Evolutionary conservation across 306 rosid species (phyloP).

Genomic region (apple (Malus domestica)): DNA sequence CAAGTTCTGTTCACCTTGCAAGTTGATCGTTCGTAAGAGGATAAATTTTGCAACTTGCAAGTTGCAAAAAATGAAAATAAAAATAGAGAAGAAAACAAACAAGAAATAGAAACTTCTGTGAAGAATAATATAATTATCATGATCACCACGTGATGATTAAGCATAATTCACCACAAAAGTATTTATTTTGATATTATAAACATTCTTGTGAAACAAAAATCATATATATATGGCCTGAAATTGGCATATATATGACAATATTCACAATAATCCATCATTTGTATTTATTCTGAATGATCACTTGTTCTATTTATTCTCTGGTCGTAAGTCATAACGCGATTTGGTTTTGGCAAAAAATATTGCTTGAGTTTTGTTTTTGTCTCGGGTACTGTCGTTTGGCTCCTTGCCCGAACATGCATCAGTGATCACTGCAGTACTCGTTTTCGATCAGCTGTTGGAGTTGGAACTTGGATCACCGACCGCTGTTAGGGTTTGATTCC

Average conservation of each 20-base stretch:
- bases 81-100: not conserved
- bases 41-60: not conserved
- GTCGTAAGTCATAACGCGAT: not conserved
- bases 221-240: not conserved
- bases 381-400: not conserved
- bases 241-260: not conserved
- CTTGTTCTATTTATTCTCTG: not conserved
- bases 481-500: not conserved
- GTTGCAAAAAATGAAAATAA: not conserved
- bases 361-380: not conserved
- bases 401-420: not conserved
- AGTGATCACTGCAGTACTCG: not conserved
- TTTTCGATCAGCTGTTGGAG: not conserved
- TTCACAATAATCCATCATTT: not conserved
- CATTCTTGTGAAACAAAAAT: not conserved
- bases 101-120: not conserved
- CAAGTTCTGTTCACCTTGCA: not conserved
- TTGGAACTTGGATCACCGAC: not conserved
- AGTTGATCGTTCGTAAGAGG: not conserved
- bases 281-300: not conserved
- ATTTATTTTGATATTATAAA: not conserved
- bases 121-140: not conserved
- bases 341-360: not conserved
- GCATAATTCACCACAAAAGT: not conserved
- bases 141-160: not conserved